Evolutionary conservation across 257 asterid genomes (phyloP).

Genomic region (Rhazya stricta): DNA sequence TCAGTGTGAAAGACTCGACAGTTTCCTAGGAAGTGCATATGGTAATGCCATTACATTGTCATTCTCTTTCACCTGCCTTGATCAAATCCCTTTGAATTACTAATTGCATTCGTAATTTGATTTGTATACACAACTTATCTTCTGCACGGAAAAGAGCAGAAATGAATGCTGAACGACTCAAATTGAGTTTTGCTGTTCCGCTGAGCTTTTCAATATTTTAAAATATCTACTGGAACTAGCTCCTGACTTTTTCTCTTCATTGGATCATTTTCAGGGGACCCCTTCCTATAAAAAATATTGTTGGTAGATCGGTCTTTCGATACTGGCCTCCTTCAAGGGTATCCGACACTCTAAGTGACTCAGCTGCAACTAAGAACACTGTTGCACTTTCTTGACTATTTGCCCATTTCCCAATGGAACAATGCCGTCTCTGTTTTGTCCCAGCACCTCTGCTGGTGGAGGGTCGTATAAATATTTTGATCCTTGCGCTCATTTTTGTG

Average conservation of each 20-base stretch:
- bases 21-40: not conserved
- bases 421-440: not conserved
- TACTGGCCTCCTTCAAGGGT: constrained; percentile 44
- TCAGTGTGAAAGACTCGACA: not conserved
- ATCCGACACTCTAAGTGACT: constrained; percentile 20
- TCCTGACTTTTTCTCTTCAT: not conserved
- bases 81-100: not conserved
- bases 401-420: not conserved
- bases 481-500: constrained; percentile 6
- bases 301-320: constrained; percentile 37
- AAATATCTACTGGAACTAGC: not conserved
- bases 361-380: constrained; percentile 4
- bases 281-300: constrained; percentile 31
- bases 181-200: not conserved
- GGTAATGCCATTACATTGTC: not conserved
- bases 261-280: constrained; percentile 34
- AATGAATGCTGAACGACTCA: not conserved
- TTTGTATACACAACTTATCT: not conserved
- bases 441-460: not conserved
- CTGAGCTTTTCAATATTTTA: not conserved
- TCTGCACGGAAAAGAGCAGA: not conserved
- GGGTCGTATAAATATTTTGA: not conserved
- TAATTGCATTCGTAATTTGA: not conserved
- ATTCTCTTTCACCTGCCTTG: not conserved
- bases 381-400: constrained; percentile 19